Conservation (phyloP, 176 grass and related monocot species). For the Aegilops longissima region DNA sequence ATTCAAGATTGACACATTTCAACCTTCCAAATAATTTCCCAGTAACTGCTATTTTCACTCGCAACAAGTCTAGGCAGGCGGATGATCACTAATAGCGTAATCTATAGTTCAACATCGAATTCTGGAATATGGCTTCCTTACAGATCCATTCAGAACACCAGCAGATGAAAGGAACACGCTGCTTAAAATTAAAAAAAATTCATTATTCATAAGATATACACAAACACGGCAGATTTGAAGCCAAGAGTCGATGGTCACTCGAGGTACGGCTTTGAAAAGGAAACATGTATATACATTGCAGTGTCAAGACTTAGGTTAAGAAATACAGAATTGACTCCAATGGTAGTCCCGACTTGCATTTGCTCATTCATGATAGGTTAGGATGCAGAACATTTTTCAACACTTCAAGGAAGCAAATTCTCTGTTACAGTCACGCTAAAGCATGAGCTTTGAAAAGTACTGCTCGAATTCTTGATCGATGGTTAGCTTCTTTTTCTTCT, state of each 20-base stretch:
- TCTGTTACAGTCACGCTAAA: constrained; percentile 36
- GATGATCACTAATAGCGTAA: not conserved
- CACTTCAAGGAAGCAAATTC: not conserved
- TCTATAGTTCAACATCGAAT: not conserved
- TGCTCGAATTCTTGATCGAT: constrained; percentile 90
- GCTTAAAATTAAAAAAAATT: not conserved
- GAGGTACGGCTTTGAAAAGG: not conserved
- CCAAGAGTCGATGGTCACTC: constrained; percentile 7
- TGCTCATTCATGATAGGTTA: not conserved
- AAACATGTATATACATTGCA: constrained; percentile 29
- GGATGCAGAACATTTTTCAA: not conserved
- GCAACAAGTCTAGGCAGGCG: not conserved
- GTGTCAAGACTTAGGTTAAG: not conserved
- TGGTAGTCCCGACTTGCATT: not conserved
- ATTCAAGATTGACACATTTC: not conserved
- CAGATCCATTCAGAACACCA: not conserved
- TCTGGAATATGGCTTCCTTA: not conserved
- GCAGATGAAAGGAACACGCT: not conserved
- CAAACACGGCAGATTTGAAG: not conserved
- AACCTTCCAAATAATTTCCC: not conserved
- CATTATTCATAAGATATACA: not conserved
- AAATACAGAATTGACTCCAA: not conserved
- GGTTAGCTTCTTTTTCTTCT: constrained; percentile 39
- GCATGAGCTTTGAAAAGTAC: constrained; percentile 82
- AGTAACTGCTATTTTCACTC: not conserved